These are phyloP conservation scores for Chaetomium fimeti DNA, from an alignment of 495 filamentous ascomycete genomes.

Conservation along the genomic window DNA sequence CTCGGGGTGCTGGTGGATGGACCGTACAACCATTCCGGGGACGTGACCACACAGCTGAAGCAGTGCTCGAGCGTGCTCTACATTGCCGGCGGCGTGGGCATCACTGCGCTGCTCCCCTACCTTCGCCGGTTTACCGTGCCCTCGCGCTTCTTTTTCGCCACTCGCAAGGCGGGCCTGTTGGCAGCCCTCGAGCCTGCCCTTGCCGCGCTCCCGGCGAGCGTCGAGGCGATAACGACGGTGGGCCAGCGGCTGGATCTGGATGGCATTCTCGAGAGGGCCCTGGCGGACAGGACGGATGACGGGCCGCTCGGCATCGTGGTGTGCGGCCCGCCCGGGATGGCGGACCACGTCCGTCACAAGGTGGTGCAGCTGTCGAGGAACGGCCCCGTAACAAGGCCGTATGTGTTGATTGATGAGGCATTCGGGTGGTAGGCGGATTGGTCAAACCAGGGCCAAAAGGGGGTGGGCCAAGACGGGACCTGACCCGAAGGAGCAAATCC, in stretches of 20 bases:
- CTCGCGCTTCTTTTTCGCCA: slow-evolving; percentile 26
- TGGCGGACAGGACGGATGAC: slow-evolving; percentile 10
- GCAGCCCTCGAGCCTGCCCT: slow-evolving; percentile 12
- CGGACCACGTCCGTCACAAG: slow-evolving; percentile 27
- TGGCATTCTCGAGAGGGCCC: slow-evolving; percentile 14
- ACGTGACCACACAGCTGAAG: slow-evolving; percentile 14
- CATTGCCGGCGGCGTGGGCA: slow-evolving; percentile 33
- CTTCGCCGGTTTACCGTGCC: slow-evolving; percentile 18
- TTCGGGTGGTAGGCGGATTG: slow-evolving; percentile 19
- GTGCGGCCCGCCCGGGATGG: slow-evolving; percentile 31
- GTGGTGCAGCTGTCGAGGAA: slow-evolving; percentile 19
- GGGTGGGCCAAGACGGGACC: neutral
- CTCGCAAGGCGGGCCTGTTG: slow-evolving; percentile 19
- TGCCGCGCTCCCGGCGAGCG: slow-evolving; percentile 13
- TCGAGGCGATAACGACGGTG: slow-evolving; percentile 19
- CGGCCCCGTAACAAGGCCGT: slow-evolving; percentile 15
- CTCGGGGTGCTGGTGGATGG: slow-evolving; percentile 25
- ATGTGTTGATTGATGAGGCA: slow-evolving; percentile 24
- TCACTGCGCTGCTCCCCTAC: slow-evolving; percentile 29
- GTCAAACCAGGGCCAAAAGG: neutral
- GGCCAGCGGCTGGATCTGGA: slow-evolving; percentile 24
- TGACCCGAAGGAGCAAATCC: neutral
- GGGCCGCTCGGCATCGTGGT: slow-evolving; percentile 29
- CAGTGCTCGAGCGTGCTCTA: slow-evolving; percentile 26
- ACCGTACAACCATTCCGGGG: slow-evolving; percentile 22